Conservation (phyloP, 768 basidiomycete genomes). For the Tulasnella sp. region DNA sequence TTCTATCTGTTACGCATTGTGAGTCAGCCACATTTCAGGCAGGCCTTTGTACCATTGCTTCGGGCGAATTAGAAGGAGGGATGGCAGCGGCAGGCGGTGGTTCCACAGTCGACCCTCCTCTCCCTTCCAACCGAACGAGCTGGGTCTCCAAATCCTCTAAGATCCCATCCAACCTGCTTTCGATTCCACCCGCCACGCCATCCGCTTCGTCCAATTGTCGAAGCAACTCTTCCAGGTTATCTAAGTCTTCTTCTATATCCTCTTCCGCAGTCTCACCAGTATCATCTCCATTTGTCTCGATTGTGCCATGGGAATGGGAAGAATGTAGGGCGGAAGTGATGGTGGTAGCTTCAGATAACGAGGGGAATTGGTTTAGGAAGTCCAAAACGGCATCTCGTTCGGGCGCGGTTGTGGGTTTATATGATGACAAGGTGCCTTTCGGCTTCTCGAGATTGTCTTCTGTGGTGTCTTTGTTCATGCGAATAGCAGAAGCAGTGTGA, state of each 20-base stretch:
- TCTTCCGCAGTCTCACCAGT: neutral
- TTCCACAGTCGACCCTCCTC: too few relatives aligned
- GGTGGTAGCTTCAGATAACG: neutral
- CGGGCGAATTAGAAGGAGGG: too few relatives aligned
- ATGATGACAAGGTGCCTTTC: neutral
- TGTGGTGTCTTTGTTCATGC: too few relatives aligned
- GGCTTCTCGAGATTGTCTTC: neutral
- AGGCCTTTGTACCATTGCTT: too few relatives aligned
- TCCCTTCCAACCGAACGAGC: neutral
- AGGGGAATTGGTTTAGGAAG: conserved; percentile 4
- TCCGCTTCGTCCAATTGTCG: conserved; percentile 46
- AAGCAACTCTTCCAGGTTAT: conserved; percentile 35
- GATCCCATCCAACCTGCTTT: conserved; percentile 50
- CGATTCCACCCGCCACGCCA: conserved; percentile 50
- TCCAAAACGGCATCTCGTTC: conserved; percentile 8
- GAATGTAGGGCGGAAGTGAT: neutral
- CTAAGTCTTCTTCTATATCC: neutral
- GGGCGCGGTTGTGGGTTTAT: neutral
- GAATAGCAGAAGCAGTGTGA: too few relatives aligned
- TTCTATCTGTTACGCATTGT: too few relatives aligned
- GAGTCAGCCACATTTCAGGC: too few relatives aligned
- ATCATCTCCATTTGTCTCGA: neutral
- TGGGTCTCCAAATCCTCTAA: conserved; percentile 32
- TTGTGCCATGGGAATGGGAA: neutral
- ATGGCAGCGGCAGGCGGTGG: too few relatives aligned